Base-by-base conservation (phyloP, 257 asterid genomes). In the Coffea canephora region DNA sequence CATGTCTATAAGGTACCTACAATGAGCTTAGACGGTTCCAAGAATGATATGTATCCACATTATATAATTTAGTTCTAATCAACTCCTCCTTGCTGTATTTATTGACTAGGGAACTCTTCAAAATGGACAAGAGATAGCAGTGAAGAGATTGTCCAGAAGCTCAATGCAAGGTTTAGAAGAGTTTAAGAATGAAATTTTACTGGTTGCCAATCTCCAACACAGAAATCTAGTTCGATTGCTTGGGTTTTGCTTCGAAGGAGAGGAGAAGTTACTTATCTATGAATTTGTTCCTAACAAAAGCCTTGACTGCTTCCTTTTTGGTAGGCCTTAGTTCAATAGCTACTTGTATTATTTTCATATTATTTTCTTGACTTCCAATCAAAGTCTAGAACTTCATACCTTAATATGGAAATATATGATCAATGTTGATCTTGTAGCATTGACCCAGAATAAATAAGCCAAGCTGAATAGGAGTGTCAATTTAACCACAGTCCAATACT, bases 281-380 rank as follows among this genome's bases (percentile, higher is more conserved):
- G 89, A 86, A 55, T 86, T 74, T 62, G 64, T 86, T 66, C 57
- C 73, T 0, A 86, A 86, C 52, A 78, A 71, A n/a, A 81, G 89
- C 73, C 89, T 86, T 12, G 84, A 86, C 25, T 43, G 34, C 72
- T 65, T 83, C 34, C 80, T 86, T 14, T 83, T 83, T 23, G 85
- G 87, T 86, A 13, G 3, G 74, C 57, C 43, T 77, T 61, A n/a
- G 8, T 41, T 3, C 12, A 74, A 34, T 13, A 4, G 25, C 41
- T 10, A 9, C 12, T 49, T 31, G 31, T 31, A 31, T 31, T 31
- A 31, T 31, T 39, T 4, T 39, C 3, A 64, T 0, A 1, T 13
- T 2, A 2, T 21, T 13, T 61, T n/a, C 15, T 11, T 11, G 43
- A 39, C 43, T 2, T 39, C 43, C 43, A 39, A 39, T 39, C 43